Evolutionary conservation across 805 yeast genomes (phyloP).

Genomic region (Saturnispora gosingensis): DNA sequence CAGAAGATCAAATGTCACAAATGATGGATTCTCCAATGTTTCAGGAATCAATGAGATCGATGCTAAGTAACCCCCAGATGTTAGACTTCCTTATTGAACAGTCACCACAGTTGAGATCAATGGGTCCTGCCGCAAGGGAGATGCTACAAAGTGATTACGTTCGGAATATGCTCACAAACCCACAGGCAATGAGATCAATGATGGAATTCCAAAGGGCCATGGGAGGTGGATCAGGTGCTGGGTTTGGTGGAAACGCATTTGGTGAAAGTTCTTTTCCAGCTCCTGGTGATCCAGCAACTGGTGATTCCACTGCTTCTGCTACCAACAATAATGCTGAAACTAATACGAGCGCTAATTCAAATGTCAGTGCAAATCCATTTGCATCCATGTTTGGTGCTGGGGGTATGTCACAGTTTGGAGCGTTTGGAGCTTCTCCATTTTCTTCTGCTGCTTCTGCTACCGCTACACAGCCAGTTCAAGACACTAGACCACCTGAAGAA

Average conservation of each 20-base stretch:
- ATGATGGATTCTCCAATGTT: conserved; percentile 78
- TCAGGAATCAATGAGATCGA: conserved; percentile 72
- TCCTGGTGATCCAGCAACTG: conserved; percentile 32
- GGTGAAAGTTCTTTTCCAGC: conserved; percentile 35
- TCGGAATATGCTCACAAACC: conserved; percentile 73
- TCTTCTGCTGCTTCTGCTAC: conserved; percentile 43
- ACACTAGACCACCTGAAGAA: conserved; percentile 72
- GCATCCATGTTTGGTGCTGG: conserved; percentile 34
- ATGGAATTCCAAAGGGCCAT: conserved; percentile 60
- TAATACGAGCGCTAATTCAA: conserved; percentile 8
- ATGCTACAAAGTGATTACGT: conserved; percentile 78
- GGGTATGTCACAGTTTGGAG: conserved; percentile 40
- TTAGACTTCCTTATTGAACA: conserved; percentile 70
- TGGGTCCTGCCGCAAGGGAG: conserved; percentile 86
- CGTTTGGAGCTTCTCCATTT: conserved; percentile 42
- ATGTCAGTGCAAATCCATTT: conserved; percentile 39
- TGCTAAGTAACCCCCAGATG: conserved; percentile 85
- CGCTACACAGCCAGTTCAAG: conserved; percentile 55
- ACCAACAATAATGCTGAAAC: conserved; percentile 13
- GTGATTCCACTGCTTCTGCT: conserved; percentile 13
- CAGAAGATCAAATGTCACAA: conserved; percentile 61
- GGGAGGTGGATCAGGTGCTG: conserved; percentile 22
- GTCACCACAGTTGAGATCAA: conserved; percentile 71
- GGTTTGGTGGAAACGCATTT: conserved; percentile 20
- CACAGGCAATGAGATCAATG: conserved; percentile 75